Percentiles rank a stretch among this genome's conserved stretches.
These are phyloP conservation scores for Byssothecium circinans DNA, from an alignment of 2,329 filamentous ascomycete species.

Conservation along the genomic window DNA sequence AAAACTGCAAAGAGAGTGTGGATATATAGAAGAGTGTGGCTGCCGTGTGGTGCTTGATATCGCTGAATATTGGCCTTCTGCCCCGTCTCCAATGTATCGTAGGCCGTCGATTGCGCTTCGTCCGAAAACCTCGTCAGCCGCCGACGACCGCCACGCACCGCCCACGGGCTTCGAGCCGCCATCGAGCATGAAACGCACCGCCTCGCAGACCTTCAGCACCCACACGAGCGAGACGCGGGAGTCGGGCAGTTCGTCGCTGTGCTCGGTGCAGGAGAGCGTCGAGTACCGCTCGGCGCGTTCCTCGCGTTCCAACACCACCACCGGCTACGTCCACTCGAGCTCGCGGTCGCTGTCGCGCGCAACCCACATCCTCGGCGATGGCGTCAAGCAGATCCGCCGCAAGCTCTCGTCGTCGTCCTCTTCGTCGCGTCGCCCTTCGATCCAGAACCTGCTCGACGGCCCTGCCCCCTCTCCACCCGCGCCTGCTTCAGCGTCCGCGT, in stretches of 20 bases:
- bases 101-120: constrained; percentile 40
- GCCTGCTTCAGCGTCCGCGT: constrained; percentile 17
- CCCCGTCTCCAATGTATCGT: constrained; percentile 34
- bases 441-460: constrained; percentile 29
- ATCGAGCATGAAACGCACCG: constrained; percentile 42
- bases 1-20: background rate
- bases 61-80: background rate
- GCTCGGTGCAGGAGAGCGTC: constrained; percentile 31
- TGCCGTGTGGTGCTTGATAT: no score
- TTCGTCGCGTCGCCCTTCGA: constrained; percentile 32
- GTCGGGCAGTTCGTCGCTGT: constrained; percentile 21
- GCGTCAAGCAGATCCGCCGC: constrained; percentile 39
- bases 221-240: constrained; percentile 28
- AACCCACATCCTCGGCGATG: constrained; percentile 28
- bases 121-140: constrained; percentile 48
- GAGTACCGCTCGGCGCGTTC: constrained; percentile 10
- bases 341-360: constrained; percentile 34
- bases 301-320: constrained; percentile 1
- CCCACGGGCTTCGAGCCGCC: constrained; percentile 14
- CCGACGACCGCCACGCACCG: constrained; percentile 39
- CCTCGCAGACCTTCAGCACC: constrained; percentile 41
- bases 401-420: constrained; percentile 38
- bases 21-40: no score
- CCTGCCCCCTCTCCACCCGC: constrained; percentile 17
- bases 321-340: constrained; percentile 19